Evolutionary conservation across 768 basidiomycete genomes (phyloP), one percentile per base, ranked within the genome.

Genomic region (Tylopilus sp.): DNA sequence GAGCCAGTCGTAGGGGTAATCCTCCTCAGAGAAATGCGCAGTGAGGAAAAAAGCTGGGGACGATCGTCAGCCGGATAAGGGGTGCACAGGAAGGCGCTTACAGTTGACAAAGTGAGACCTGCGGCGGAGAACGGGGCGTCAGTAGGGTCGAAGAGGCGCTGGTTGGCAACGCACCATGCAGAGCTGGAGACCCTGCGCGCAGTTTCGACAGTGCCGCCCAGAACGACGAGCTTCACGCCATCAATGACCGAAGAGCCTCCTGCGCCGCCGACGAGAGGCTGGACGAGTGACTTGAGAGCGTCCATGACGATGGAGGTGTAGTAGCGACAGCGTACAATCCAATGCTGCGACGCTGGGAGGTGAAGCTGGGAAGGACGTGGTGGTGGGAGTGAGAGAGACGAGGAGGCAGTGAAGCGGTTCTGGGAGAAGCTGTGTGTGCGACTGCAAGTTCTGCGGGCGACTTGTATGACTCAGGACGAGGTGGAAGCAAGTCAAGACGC

Each of bases 21-120:
- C 90, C 70, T 92, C 90, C 72, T 92, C 90, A 58, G 84, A 87
- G 75, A 92, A 92, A 71, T 92, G 87, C 10, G 90, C 90, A 16
- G 90, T 92, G 47, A 92, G 82, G 82, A 92, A 92, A 78, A 88
- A 88, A 0, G 86, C 86, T 87, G 67, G 13, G 41, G 25, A 17
- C 7, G 16, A 0, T 19, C 8, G 36, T 64, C 21, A 62, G 56
- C 16, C 2, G 53, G 50, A 52, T 26, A 16, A 45, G 52, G 51
- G n/a, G 47, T 21, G 22, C 13, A 21, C 28, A 44, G 19, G 28
- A 38, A 45, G 48, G 51, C 33, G 74, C 87, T 78, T 71, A 89
- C 89, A 90, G 70, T 92, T 92, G 36, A 92, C 87, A 69, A 92
- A 92, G 64, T 89, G 87, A 52, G 83, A 86, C 87, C 86, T 88